Percentiles rank a stretch among this genome's conserved stretches.
phyloP scores from a whole-genome alignment of 2,329 filamentous ascomycete genomes.

The Aaosphaeria arxii region DNA sequence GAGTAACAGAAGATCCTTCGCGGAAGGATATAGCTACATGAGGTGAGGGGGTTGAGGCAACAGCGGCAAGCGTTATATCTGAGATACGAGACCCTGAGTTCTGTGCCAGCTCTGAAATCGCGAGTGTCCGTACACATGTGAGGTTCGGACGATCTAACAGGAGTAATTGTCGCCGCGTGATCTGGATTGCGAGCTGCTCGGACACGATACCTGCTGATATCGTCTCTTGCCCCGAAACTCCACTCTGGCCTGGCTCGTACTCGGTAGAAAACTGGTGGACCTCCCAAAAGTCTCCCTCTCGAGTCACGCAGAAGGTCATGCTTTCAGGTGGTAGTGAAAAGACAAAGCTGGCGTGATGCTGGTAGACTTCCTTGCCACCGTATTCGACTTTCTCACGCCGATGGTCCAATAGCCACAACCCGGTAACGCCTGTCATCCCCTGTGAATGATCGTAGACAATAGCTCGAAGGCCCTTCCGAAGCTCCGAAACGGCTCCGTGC shows the following conservation, averaged over 20 bases:
- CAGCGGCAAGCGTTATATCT: constrained; percentile 15
- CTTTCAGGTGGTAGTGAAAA: constrained; percentile 35
- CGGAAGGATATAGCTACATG: constrained; percentile 19
- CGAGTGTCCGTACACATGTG: constrained; percentile 4
- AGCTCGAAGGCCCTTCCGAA: constrained; percentile 42
- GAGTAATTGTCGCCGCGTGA: constrained; percentile 23
- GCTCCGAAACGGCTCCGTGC: constrained; percentile 43
- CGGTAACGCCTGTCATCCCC: constrained; percentile 30
- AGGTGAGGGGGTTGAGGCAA: constrained; percentile 10
- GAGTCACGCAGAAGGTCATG: constrained; percentile 23
- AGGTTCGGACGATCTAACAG: constrained; percentile 19
- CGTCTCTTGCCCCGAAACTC: constrained; percentile 28
- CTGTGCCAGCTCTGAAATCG: background rate
- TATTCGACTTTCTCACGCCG: constrained; percentile 23
- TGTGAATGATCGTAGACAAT: constrained; percentile 25
- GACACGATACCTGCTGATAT: constrained; percentile 23
- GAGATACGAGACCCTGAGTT: background rate
- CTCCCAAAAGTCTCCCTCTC: constrained; percentile 24
- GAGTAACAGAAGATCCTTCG: constrained; percentile 14
- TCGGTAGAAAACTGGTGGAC: constrained; percentile 18
- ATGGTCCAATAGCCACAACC: constrained; percentile 38
- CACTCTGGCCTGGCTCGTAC: constrained; percentile 18
- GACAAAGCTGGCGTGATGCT: constrained; percentile 34
- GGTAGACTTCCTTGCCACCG: constrained; percentile 19
- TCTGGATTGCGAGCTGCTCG: constrained; percentile 23